Conservation (phyloP, 805 yeast species). For the Saccharomycopsis babjevae region DNA sequence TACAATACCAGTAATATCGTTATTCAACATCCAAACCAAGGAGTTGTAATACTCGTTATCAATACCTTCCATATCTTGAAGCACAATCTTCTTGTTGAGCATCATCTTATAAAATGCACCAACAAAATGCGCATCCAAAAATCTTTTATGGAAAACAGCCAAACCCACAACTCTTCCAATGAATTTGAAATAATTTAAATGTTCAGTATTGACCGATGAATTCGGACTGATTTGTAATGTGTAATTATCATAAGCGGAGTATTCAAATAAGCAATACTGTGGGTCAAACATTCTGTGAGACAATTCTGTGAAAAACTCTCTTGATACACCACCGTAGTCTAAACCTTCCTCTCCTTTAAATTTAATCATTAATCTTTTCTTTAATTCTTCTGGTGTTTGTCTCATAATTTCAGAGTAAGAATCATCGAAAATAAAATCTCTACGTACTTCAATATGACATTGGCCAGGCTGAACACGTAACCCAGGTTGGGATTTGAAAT, state of each 20-base stretch:
- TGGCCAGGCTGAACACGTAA: constrained; percentile 95
- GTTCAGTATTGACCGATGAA: constrained; percentile 95
- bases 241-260: constrained; percentile 95
- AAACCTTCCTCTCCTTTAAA: constrained; percentile 99
- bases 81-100: constrained; percentile 84
- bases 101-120: constrained; percentile 98
- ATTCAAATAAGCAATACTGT: constrained; percentile 92
- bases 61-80: constrained; percentile 92
- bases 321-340: constrained; percentile 98
- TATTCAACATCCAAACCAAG: constrained; percentile 89
- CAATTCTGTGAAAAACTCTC: constrained; percentile 92
- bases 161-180: constrained; percentile 97
- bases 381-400: constrained; percentile 96
- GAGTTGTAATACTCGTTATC: constrained; percentile 91
- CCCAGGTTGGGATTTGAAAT: constrained; percentile 97
- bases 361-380: constrained; percentile 94
- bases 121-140: constrained; percentile 95
- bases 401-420: constrained; percentile 98
- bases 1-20: constrained; percentile 81
- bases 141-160: constrained; percentile 97
- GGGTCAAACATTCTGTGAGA: constrained; percentile 99
- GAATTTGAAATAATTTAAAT: constrained; percentile 92
- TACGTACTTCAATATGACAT: constrained; percentile 94
- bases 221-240: constrained; percentile 97
- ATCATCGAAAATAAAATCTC: constrained; percentile 94